Conservation (phyloP, 768 basidiomycete genomes). For the Pulveroboletus sp. region DNA sequence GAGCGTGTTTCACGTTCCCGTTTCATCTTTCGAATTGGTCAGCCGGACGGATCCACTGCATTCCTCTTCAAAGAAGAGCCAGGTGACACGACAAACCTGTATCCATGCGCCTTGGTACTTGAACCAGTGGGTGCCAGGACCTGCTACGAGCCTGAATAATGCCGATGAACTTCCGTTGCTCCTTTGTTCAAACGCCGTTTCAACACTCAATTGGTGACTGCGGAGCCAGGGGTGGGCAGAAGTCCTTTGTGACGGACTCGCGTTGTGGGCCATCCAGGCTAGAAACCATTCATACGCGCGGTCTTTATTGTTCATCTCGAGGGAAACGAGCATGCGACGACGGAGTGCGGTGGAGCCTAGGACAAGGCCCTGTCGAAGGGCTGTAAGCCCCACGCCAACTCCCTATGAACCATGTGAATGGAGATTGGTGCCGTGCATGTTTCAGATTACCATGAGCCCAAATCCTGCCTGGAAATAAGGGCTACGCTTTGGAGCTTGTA, state of each 20-base stretch:
- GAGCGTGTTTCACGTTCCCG: conserved; percentile 92
- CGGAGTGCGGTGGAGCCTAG: conserved; percentile 75
- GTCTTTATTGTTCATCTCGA: conserved; percentile 97
- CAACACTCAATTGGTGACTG: conserved; percentile 93
- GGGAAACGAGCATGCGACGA: conserved; percentile 86
- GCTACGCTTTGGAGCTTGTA: conserved; percentile 52
- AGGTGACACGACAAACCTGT: conserved; percentile 59
- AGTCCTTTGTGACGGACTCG: conserved; percentile 31
- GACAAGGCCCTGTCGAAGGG: conserved; percentile 66
- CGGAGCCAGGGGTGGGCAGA: conserved; percentile 48
- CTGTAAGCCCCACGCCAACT: conserved; percentile 81
- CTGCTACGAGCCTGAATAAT: conserved; percentile 91
- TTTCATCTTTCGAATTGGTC: conserved; percentile 61
- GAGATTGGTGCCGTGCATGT: not conserved
- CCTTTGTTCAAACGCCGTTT: conserved; percentile 84
- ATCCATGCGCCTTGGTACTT: conserved; percentile 92
- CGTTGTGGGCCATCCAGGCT: conserved; percentile 87
- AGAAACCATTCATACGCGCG: conserved; percentile 96
- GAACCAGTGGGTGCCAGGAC: conserved; percentile 93
- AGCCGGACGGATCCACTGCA: not conserved
- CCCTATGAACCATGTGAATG: conserved; percentile 50
- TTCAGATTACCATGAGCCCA: conserved; percentile 79
- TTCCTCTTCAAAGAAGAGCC: not conserved
- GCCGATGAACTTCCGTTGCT: conserved; percentile 91
- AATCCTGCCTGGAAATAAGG: conserved; percentile 98